A percentile compares a stretch with the other conserved stretches of the same genome.
These are phyloP conservation scores for Trichoderma aggressivum DNA, from an alignment of 2,329 filamentous ascomycete species.

Conservation along the genomic window DNA sequence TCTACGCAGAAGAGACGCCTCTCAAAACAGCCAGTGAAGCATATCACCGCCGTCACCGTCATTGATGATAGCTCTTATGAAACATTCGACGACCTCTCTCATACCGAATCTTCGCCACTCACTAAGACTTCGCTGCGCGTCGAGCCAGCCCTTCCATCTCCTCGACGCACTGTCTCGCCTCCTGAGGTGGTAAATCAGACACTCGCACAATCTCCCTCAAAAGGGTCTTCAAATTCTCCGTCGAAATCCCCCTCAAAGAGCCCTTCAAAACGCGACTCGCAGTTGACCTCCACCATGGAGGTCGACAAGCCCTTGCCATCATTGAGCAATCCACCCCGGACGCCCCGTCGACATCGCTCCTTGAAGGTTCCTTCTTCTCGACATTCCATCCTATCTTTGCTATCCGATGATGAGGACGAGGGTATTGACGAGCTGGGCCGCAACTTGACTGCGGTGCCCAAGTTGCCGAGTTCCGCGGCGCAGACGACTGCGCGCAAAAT, in stretches of 20 bases:
- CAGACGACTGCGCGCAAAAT: conserved; percentile 25
- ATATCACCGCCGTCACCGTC: background rate
- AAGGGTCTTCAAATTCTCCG: background rate
- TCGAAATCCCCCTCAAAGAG: background rate
- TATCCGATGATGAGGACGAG: conserved; percentile 35
- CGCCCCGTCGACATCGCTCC: conserved; percentile 27
- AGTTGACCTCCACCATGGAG: background rate
- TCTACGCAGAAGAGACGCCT: background rate
- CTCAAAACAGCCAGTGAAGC: background rate
- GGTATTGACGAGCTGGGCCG: conserved; percentile 35
- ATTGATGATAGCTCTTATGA: conserved; percentile 15
- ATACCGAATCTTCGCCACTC: background rate
- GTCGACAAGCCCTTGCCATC: conserved; percentile 13
- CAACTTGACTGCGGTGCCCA: conserved; percentile 3
- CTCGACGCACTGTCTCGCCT: background rate
- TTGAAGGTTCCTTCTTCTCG: conserved; percentile 29
- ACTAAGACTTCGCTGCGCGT: background rate
- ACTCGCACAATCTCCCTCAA: background rate
- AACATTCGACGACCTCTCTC: background rate
- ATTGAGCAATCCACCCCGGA: conserved; percentile 25
- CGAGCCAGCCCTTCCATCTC: background rate
- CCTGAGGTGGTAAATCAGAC: background rate
- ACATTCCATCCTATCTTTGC: conserved; percentile 42
- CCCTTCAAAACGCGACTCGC: conserved; percentile 19
- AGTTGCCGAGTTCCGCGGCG: conserved; percentile 22